Evolutionary conservation across 169 alveolate species (phyloP).

Genomic region (Plasmodium inui): DNA sequence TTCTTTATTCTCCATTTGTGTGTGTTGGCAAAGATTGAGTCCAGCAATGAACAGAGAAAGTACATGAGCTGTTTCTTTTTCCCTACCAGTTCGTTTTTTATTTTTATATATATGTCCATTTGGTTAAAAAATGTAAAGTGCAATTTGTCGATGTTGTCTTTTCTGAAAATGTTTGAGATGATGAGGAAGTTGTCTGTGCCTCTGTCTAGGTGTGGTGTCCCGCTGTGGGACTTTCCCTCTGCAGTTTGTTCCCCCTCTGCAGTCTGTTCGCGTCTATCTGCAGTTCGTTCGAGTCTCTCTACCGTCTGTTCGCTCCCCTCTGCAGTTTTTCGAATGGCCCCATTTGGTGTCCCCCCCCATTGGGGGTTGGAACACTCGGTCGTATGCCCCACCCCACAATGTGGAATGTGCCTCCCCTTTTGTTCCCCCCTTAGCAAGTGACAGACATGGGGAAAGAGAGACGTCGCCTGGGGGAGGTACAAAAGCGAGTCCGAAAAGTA

Average conservation of each 20-base stretch:
- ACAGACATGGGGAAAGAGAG: slow-evolving; percentile 49
- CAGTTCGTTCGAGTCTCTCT: no score
- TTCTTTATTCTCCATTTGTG: slow-evolving; percentile 51
- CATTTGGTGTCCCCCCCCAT: background rate
- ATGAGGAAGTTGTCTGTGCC: slow-evolving; percentile 23
- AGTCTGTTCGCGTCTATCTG: background rate
- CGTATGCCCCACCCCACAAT: no score
- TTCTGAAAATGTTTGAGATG: slow-evolving; percentile 47
- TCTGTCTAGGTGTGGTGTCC: background rate
- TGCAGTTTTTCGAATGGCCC: background rate
- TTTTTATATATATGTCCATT: slow-evolving; percentile 70
- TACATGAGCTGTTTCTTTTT: slow-evolving; percentile 36
- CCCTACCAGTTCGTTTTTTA: slow-evolving; percentile 33
- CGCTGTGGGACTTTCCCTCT: background rate
- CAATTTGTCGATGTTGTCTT: slow-evolving; percentile 63
- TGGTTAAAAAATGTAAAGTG: slow-evolving; percentile 73
- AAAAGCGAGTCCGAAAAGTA: slow-evolving; percentile 39
- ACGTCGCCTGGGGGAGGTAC: slow-evolving; percentile 73
- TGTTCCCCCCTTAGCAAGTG: slow-evolving; percentile 10
- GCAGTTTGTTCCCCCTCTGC: no score
- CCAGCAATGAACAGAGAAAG: slow-evolving; percentile 26
- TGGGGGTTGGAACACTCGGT: no score
- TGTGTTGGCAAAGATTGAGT: slow-evolving; percentile 4
- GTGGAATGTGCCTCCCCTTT: background rate
- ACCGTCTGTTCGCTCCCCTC: background rate